A percentile compares a stretch with the other conserved stretches of the same genome.
Conservation (phyloP, 73 alveolate genomes). For the Breviolum minutum region DNA sequence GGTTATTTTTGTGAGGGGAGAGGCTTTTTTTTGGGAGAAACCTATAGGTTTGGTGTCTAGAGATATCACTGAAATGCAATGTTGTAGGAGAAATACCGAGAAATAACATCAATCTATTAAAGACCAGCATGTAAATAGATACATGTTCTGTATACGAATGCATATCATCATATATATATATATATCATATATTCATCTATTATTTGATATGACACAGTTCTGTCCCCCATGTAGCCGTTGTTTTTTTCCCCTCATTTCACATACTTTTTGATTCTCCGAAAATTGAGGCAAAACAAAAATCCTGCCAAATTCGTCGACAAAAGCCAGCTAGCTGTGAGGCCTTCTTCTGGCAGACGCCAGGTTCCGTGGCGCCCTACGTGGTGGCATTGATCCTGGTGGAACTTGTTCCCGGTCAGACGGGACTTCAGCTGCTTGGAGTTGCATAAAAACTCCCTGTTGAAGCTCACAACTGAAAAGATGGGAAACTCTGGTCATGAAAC, state of each 20-base stretch:
- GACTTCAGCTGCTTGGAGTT: neutral
- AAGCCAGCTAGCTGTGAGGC: slow-evolving; percentile 29
- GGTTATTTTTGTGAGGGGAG: neutral
- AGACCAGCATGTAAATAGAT: too few species aligned
- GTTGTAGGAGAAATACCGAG: too few species aligned
- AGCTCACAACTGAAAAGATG: too few species aligned
- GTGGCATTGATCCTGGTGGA: slow-evolving; percentile 36
- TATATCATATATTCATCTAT: neutral
- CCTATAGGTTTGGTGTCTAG: too few species aligned
- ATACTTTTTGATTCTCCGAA: too few species aligned
- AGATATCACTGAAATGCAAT: too few species aligned
- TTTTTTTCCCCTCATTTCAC: neutral
- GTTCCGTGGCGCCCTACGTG: slow-evolving; percentile 58
- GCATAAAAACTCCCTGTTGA: neutral
- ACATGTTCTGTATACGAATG: too few species aligned
- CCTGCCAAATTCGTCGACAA: neutral
- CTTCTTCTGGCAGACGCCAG: slow-evolving; percentile 87
- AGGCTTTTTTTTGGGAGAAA: too few species aligned
- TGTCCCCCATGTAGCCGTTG: too few species aligned
- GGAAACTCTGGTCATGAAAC: neutral
- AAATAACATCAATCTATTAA: too few species aligned
- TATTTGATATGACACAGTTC: too few species aligned
- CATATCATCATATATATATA: neutral
- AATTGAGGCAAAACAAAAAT: neutral
- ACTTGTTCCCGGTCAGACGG: slow-evolving; percentile 25